phyloP scores from a whole-genome alignment of 352 stramenopile species.

The Phytophthora capsici region DNA sequence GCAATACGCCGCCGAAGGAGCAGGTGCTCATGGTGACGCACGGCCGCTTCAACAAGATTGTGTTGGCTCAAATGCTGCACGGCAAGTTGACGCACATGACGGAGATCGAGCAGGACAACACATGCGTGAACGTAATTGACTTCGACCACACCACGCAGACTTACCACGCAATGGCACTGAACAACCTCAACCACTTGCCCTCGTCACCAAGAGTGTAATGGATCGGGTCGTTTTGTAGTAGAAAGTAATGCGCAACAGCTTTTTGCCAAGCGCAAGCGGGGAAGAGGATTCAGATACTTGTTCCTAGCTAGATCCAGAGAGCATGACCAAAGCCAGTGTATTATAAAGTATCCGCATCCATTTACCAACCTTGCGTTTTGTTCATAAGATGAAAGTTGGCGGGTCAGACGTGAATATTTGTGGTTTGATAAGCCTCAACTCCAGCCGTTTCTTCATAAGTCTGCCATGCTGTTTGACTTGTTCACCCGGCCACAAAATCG shows the following conservation, averaged over 20 bases:
- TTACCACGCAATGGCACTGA: slow-evolving; percentile 71
- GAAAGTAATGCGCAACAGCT: not conserved
- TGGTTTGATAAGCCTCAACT: not conserved
- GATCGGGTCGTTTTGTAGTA: slow-evolving; percentile 6
- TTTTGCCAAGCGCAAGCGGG: not conserved
- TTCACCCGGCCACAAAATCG: slow-evolving; percentile 9
- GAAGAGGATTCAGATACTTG: slow-evolving; percentile 12
- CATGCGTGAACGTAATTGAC: slow-evolving; percentile 88
- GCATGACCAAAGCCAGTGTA: slow-evolving; percentile 8
- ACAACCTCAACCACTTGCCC: slow-evolving; percentile 70
- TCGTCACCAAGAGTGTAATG: slow-evolving; percentile 37
- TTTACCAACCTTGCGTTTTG: not conserved
- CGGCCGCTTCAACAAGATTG: slow-evolving; percentile 87
- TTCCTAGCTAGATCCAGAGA: slow-evolving; percentile 1
- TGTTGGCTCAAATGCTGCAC: slow-evolving; percentile 74
- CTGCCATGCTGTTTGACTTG: not conserved
- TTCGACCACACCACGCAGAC: slow-evolving; percentile 63
- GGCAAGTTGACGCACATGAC: slow-evolving; percentile 66
- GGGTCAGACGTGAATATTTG: not conserved
- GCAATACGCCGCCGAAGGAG: slow-evolving; percentile 41
- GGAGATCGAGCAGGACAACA: slow-evolving; percentile 82
- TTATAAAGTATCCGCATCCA: slow-evolving; percentile 24
- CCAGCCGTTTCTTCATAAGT: slow-evolving; percentile 6
- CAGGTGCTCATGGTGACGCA: slow-evolving; percentile 84
- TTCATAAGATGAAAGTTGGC: not conserved